phyloP scores from a whole-genome alignment of 2,329 filamentous ascomycete species.

The Paracamarosporium sp. region DNA sequence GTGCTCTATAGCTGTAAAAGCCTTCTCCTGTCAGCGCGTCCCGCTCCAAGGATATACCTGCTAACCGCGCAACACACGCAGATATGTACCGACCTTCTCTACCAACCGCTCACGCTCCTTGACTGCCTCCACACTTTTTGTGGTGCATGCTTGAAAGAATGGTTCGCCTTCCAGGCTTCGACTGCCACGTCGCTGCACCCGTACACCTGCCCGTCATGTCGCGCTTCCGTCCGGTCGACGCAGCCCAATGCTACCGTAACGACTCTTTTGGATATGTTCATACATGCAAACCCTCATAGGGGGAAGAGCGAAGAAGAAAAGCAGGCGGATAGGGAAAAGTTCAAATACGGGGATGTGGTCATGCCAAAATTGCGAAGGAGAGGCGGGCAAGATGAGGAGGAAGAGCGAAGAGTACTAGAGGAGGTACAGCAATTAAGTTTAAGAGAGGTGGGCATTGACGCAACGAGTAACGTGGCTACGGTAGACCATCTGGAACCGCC shows the following conservation, averaged over 20 bases:
- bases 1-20: not conserved
- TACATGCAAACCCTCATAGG: slow-evolving; percentile 79
- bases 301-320: slow-evolving; percentile 75
- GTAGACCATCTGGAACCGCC: slow-evolving; percentile 33
- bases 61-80: slow-evolving; percentile 49
- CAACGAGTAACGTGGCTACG: slow-evolving; percentile 50
- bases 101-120: slow-evolving; percentile 87
- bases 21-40: not conserved
- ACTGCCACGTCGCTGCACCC: slow-evolving; percentile 61
- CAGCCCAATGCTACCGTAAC: slow-evolving; percentile 89
- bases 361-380: slow-evolving; percentile 65
- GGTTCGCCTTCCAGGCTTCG: slow-evolving; percentile 83
- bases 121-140: slow-evolving; percentile 97
- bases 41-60: slow-evolving; percentile 20
- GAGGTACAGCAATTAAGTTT: slow-evolving; percentile 78
- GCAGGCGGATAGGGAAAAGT: slow-evolving; percentile 75
- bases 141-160: slow-evolving; percentile 92
- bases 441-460: slow-evolving; percentile 66
- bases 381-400: slow-evolving; percentile 64
- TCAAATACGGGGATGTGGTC: slow-evolving; percentile 82
- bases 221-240: slow-evolving; percentile 83
- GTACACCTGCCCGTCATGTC: slow-evolving; percentile 93
- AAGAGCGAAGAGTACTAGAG: slow-evolving; percentile 73
- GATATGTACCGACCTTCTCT: slow-evolving; percentile 97
- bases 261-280: slow-evolving; percentile 86